Evolutionary conservation across 2,329 filamentous ascomycete species (phyloP).

Genomic region (Chaetomium sp.): DNA sequence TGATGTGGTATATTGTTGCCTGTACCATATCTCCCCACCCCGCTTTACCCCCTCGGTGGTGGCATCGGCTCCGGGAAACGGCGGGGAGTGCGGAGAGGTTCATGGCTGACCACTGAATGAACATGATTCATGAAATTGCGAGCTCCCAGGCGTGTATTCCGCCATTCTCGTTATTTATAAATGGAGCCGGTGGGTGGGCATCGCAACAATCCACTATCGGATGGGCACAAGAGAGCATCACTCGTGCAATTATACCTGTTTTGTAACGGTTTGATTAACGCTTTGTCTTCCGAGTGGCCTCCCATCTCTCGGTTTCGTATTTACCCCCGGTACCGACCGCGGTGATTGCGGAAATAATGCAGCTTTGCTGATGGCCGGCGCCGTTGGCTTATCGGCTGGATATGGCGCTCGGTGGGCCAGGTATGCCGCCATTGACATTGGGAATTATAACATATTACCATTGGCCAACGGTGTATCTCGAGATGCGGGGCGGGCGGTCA

Average conservation of each 20-base stretch:
- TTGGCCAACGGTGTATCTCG: conserved; percentile 19
- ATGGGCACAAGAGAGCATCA: background rate
- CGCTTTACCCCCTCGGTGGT: background rate
- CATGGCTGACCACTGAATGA: conserved; percentile 14
- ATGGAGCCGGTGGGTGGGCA: background rate
- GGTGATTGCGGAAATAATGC: conserved; percentile 25
- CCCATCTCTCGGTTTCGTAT: conserved; percentile 20
- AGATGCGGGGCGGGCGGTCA: background rate
- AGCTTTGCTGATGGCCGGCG: background rate
- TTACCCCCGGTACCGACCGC: background rate
- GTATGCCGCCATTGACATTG: conserved; percentile 20
- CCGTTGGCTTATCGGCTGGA: background rate
- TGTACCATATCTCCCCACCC: conserved; percentile 12
- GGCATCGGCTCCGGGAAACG: background rate
- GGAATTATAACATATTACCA: conserved; percentile 4
- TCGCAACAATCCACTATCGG: background rate
- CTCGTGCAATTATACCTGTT: background rate
- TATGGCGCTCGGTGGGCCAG: conserved; percentile 1
- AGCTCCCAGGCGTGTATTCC: conserved; percentile 22
- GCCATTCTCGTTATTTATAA: conserved; percentile 13
- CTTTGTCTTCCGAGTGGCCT: background rate
- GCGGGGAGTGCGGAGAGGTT: background rate
- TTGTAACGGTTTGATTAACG: background rate
- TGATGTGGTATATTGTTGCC: background rate
- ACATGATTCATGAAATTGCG: conserved; percentile 23